These are phyloP conservation scores for Coleophoma eucalyptorum DNA, from an alignment of 2,329 filamentous ascomycete species.

Conservation along the genomic window DNA sequence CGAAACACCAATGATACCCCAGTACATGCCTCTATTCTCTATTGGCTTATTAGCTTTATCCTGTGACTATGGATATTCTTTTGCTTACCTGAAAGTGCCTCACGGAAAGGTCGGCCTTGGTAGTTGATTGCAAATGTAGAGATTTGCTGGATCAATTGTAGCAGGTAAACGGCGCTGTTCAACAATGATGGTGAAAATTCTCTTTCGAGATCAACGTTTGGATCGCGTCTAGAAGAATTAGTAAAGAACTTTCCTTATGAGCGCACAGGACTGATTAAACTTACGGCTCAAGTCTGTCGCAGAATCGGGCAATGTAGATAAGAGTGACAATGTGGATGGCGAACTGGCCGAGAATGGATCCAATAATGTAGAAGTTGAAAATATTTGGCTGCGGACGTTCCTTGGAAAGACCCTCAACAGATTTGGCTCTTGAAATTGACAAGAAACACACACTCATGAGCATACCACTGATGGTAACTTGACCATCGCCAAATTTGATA, in stretches of 20 bases:
- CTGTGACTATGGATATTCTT: neutral
- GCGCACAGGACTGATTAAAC: slow-evolving; percentile 30
- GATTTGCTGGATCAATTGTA: slow-evolving; percentile 98
- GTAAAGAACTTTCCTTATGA: too few relatives aligned
- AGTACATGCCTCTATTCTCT: slow-evolving; percentile 93
- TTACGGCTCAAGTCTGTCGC: slow-evolving; percentile 81
- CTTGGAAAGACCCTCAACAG: slow-evolving; percentile 92
- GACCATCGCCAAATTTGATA: slow-evolving; percentile 98
- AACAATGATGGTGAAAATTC: slow-evolving; percentile 91
- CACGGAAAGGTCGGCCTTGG: slow-evolving; percentile 95
- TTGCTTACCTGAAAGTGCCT: slow-evolving; percentile 67
- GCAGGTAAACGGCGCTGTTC: slow-evolving; percentile 94
- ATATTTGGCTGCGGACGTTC: slow-evolving; percentile 98
- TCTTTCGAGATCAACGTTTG: slow-evolving; percentile 82
- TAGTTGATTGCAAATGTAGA: slow-evolving; percentile 99
- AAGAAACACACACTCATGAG: slow-evolving; percentile 99
- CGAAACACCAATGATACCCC: slow-evolving; percentile 85
- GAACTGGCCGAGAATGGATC: slow-evolving; percentile 94
- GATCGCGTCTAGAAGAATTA: slow-evolving; percentile 37
- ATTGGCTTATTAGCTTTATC: slow-evolving; percentile 5
- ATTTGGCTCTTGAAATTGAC: slow-evolving; percentile 95
- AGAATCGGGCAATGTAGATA: slow-evolving; percentile 89
- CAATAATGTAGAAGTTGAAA: slow-evolving; percentile 98
- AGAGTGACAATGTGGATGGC: slow-evolving; percentile 91
- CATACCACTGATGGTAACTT: slow-evolving; percentile 98